Base-by-base conservation (phyloP, 441 rosid genomes). In the Eruca vesicaria region DNA sequence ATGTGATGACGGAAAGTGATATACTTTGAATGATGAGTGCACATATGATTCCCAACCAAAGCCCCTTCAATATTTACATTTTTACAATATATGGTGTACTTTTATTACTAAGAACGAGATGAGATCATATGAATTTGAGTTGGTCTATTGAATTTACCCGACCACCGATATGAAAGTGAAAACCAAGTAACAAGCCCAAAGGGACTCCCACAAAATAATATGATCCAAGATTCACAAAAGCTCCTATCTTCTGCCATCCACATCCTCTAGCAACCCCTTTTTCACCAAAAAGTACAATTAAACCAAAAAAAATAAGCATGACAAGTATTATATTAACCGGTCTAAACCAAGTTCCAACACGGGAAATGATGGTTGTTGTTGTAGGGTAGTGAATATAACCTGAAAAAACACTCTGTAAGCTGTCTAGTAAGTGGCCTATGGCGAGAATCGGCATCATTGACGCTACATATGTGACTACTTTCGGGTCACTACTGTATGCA, bases 221-320 rank as follows among this genome's bases (percentile, higher is more conserved):
- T 7, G 96, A 78, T 20, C 88, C 89, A 7, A 87, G 74, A 58
- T 90, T 90, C 26, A 88, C 82, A 10, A 21, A 56, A 0, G 89
- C 87, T 53, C 88, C 86, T 10, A 77, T 68, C 75, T 81, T 81
- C 77, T 90, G 90, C 96, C 91, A 82, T 5, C 90, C 96, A 73
- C 89, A 87, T 16, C 91, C 91, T 82, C 93, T 86, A 9, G 88
- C 91, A 66, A 74, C 80, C 32, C 93, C 93, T 90, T 36, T 63
- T 12, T 11, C 55, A 28, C 43, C 1, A 38, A n/a, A 16, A 18
- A n/a, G 3, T 41, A 18, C 18, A 55, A 28, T 0, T n/a, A 52
- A 71, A 21, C 15, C n/a, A 9, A 33, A 35, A 63, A 21, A 53
- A 3, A 4, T 28, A 29, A 58, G 33, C 26, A 52, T 50, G 23